phyloP scores from a whole-genome alignment of 371 early-diverging fungal genomes.

The Syncephalastrum contaminatum region DNA sequence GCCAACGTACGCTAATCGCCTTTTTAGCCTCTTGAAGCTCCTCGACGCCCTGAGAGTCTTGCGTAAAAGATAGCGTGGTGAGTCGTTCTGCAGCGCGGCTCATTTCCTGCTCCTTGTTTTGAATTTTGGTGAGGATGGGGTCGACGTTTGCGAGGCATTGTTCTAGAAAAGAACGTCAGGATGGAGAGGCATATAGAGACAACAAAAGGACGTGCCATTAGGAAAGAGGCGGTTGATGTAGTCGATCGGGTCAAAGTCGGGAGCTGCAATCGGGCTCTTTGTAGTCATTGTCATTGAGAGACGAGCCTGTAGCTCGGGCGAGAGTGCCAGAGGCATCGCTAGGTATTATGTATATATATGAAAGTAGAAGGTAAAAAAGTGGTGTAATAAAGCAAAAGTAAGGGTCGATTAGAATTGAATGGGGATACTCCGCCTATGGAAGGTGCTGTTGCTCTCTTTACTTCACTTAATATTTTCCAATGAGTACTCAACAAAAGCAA shows the following conservation, averaged over 20 bases:
- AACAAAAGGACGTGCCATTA: constrained; percentile 44
- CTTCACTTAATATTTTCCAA: too few species aligned
- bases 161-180: constrained; percentile 38
- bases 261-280: constrained; percentile 68
- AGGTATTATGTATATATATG: too few species aligned
- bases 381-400: too few species aligned
- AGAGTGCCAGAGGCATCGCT: too few species aligned
- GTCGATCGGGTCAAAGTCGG: constrained; percentile 69
- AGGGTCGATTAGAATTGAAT: too few species aligned
- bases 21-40: constrained; percentile 70
- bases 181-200: not conserved
- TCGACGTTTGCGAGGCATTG: constrained; percentile 74
- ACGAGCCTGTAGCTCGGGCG: too few species aligned
- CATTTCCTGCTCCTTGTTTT: constrained; percentile 54
- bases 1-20: constrained; percentile 62
- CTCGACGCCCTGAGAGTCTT: constrained; percentile 51
- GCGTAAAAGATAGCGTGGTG: constrained; percentile 68
- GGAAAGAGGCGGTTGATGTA: constrained; percentile 86
- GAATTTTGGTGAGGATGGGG: constrained; percentile 60
- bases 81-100: constrained; percentile 67
- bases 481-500: not conserved
- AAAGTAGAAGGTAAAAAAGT: too few species aligned
- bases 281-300: too few species aligned
- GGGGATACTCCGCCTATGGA: too few species aligned
- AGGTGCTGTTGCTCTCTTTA: too few species aligned